Base-by-base conservation (phyloP, 352 stramenopile genomes). In the Phytophthora boehmeriae region DNA sequence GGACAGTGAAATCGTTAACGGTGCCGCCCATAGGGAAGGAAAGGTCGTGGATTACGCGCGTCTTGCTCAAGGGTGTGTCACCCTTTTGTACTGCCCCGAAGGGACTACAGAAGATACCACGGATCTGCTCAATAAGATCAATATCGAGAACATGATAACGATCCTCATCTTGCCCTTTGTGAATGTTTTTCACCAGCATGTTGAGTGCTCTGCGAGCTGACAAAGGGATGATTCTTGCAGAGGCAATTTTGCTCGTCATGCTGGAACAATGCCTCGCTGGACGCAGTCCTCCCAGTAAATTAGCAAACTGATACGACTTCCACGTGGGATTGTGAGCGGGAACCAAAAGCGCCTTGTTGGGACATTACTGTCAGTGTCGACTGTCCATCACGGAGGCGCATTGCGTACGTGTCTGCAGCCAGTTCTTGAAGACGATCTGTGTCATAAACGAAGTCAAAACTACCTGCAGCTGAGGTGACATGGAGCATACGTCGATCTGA, bases 61-160 rank as follows among this genome's bases (percentile, higher is more conserved):
- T 47, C 4, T 27, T 23, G 9, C 1, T 11, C 4, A 64, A 41
- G 1, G 23, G 14, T 1, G 34, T 8, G 50, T 53, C 50, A 3
- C 59, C n/a, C n/a, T n/a, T n/a, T n/a, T n/a, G n/a, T n/a, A n/a
- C n/a, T n/a, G n/a, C n/a, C n/a, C n/a, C n/a, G 16, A 67, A 67
- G 0, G 45, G 38, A n/a, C 44, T 67, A 20, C 59, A 58, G 13
- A 25, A 53, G 5, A 67, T 8, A 5, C 46, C 53, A 20, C 58
- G 46, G 3, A 63, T 38, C 2, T 1, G 0, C 1, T 0, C 1
- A 1, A 59, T 9, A 8, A 68, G 19, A 35, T 63, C 60, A 4
- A 68, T 34, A 28, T 59, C 60, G 4, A 63, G 25, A 8, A 63
- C 38, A 13, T 63, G 35, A 51, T 68, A 68, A 0, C 54, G 46